Percentiles rank a stretch among this genome's conserved stretches.
These are phyloP conservation scores for Lizanozyma gosingica DNA, from an alignment of 1,139 yeast species.

Conservation along the genomic window DNA sequence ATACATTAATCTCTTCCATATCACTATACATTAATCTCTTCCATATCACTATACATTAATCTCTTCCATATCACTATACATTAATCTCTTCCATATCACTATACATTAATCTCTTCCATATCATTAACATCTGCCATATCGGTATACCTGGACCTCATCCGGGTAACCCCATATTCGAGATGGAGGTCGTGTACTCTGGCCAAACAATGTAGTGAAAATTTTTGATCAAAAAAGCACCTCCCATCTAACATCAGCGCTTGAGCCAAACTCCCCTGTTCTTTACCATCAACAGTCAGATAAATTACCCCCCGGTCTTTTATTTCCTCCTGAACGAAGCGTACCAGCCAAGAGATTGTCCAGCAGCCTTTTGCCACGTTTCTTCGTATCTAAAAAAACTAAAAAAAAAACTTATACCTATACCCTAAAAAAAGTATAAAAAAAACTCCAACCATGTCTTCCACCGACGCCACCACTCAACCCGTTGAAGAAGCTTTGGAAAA, in stretches of 20 bases:
- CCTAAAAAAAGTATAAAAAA: conserved; percentile 2
- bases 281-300: not conserved
- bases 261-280: not conserved
- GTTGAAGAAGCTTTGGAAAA: conserved; percentile 50
- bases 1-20: no score
- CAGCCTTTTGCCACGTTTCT: not conserved
- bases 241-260: no score
- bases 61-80: no score
- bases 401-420: not conserved
- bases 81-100: no score
- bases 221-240: not conserved
- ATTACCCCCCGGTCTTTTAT: not conserved
- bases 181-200: not conserved
- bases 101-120: no score
- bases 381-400: not conserved
- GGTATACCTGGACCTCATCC: not conserved
- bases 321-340: not conserved
- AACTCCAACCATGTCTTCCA: conserved; percentile 33
- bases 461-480: conserved; percentile 32
- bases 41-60: no score
- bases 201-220: not conserved
- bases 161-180: not conserved
- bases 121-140: no score
- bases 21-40: no score
- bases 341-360: not conserved